These are phyloP conservation scores for Tuber aestivum DNA, from an alignment of 495 filamentous ascomycete genomes.

Conservation along the genomic window DNA sequence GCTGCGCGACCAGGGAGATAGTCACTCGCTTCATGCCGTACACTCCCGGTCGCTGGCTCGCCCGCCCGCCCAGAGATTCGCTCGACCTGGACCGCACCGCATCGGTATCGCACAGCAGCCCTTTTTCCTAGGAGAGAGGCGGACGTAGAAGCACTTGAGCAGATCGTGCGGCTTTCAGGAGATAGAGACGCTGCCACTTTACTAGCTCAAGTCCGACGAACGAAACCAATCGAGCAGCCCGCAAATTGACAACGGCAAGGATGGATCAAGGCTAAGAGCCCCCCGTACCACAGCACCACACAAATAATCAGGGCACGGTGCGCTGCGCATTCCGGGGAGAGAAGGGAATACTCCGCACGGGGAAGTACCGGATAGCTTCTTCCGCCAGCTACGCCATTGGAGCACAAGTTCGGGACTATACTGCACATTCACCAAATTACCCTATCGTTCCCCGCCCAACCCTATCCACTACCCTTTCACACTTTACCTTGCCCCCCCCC, in stretches of 20 bases:
- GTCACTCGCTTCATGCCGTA: background rate
- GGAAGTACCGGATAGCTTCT: background rate
- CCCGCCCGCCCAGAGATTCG: background rate
- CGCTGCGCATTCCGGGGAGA: background rate
- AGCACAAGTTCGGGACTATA: background rate
- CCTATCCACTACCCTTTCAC: too few species aligned
- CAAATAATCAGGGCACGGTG: too few species aligned
- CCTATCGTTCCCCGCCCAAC: too few species aligned
- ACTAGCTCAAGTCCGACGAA: background rate
- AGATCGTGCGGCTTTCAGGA: background rate
- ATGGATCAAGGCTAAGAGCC: background rate
- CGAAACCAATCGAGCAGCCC: background rate
- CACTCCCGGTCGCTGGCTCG: too few species aligned
- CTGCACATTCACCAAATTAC: too few species aligned
- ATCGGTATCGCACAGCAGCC: background rate
- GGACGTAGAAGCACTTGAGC: background rate
- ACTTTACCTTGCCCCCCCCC: too few species aligned
- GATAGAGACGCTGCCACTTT: background rate
- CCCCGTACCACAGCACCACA: background rate
- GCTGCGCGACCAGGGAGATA: background rate
- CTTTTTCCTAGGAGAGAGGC: background rate
- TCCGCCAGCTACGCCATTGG: background rate
- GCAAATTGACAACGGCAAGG: background rate
- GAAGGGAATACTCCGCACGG: background rate
- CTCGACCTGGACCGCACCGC: background rate